phyloP scores from a whole-genome alignment of 1,284 basidiomycete species.

The Coriolopsis trogii region DNA sequence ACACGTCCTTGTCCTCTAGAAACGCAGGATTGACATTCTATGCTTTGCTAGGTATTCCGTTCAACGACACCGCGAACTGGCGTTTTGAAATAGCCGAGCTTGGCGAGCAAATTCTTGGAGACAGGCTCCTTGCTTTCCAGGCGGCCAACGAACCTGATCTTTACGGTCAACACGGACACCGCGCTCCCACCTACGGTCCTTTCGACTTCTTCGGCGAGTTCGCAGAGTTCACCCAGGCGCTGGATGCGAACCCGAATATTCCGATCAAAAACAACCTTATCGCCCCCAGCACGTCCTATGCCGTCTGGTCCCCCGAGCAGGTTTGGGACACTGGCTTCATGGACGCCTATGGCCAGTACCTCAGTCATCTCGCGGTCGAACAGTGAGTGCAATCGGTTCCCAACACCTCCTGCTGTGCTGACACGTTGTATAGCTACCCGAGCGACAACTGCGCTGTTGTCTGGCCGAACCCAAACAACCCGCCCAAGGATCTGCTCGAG shows the following conservation, averaged over 20 bases:
- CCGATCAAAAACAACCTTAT: slow-evolving; percentile 52
- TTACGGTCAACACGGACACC: slow-evolving; percentile 44
- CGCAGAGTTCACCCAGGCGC: slow-evolving; percentile 41
- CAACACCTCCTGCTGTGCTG: not conserved
- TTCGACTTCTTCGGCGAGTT: slow-evolving; percentile 56
- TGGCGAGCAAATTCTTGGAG: slow-evolving; percentile 56
- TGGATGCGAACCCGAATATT: slow-evolving; percentile 46
- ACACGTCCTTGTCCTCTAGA: too few relatives aligned
- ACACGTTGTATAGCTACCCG: slow-evolving; percentile 46
- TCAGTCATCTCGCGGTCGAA: slow-evolving; percentile 50
- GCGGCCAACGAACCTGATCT: slow-evolving; percentile 77
- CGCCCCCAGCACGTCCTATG: slow-evolving; percentile 45
- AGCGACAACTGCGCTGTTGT: slow-evolving; percentile 40
- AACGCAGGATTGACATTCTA: too few relatives aligned
- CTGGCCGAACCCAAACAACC: slow-evolving; percentile 35
- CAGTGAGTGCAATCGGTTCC: slow-evolving; percentile 38
- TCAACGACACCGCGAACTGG: slow-evolving; percentile 55
- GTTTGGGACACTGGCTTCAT: slow-evolving; percentile 54
- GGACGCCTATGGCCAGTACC: slow-evolving; percentile 39
- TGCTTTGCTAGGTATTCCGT: slow-evolving; percentile 50
- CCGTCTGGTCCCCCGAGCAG: slow-evolving; percentile 37
- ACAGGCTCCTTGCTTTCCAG: slow-evolving; percentile 59
- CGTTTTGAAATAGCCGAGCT: slow-evolving; percentile 54
- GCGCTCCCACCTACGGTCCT: slow-evolving; percentile 43
- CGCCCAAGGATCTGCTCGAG: slow-evolving; percentile 46